Percentiles rank a stretch among this genome's conserved stretches.
Evolutionary conservation across 148 eudicot species (phyloP).

Genomic region (Cornus kousa): DNA sequence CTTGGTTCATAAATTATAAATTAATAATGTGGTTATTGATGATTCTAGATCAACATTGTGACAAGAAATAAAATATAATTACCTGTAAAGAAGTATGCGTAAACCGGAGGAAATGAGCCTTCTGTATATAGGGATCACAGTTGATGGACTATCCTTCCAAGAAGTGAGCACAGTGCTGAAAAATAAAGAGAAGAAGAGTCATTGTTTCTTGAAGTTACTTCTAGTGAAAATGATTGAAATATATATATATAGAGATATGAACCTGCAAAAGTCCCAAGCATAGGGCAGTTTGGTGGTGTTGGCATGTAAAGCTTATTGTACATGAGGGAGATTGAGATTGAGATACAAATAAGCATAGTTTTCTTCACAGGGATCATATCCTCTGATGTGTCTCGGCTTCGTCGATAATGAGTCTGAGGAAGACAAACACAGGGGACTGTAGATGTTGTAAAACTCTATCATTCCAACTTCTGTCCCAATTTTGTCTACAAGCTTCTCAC

Average conservation of each 20-base stretch:
- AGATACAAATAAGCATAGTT: constrained; percentile 16
- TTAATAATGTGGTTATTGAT: too few species aligned
- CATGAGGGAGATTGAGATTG: constrained; percentile 18
- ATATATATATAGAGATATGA: neutral
- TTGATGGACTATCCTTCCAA: constrained; percentile 39
- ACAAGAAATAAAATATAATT: neutral
- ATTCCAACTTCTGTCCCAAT: constrained; percentile 15
- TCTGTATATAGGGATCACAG: constrained; percentile 37
- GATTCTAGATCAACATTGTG: too few species aligned
- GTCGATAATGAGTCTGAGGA: constrained; percentile 1
- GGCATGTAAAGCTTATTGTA: constrained; percentile 27
- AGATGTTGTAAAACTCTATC: constrained; percentile 23
- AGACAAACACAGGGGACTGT: constrained; percentile 16
- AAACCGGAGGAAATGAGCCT: constrained; percentile 32
- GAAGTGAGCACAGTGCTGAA: constrained; percentile 17
- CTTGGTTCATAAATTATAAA: too few species aligned
- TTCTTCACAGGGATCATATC: constrained; percentile 28
- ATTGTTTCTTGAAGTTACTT: neutral
- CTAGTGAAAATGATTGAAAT: neutral
- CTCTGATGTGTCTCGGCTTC: neutral
- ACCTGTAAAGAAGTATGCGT: constrained; percentile 38
- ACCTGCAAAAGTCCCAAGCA: constrained; percentile 28
- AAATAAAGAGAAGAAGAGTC: neutral
- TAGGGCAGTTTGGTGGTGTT: constrained; percentile 23
- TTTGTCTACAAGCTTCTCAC: constrained; percentile 5